phyloP scores from a whole-genome alignment of 495 filamentous ascomycete species.

The Apiosordaria backusii region DNA sequence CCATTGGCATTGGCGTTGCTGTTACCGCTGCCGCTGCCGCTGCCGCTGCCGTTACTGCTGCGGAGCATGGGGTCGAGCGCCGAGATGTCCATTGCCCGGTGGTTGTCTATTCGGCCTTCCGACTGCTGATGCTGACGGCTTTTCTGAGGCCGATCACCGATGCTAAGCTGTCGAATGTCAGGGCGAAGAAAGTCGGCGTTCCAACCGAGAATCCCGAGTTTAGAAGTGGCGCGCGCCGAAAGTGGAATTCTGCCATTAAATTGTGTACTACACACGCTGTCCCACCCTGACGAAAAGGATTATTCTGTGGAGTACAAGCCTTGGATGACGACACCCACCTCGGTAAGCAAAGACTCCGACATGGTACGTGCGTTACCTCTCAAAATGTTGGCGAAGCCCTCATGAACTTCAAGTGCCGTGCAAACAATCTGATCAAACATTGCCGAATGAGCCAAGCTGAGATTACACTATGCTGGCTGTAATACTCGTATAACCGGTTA shows the following conservation, averaged over 20 bases:
- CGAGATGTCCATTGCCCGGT: constrained; percentile 5
- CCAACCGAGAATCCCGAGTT: background rate
- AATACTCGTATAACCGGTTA: too few relatives aligned
- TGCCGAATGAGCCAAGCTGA: background rate
- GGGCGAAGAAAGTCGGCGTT: constrained; percentile 9
- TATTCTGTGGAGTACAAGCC: constrained; percentile 16
- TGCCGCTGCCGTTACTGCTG: constrained; percentile 5
- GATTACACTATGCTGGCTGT: background rate
- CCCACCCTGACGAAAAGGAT: background rate
- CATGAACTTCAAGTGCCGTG: too few relatives aligned
- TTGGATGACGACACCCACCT: background rate
- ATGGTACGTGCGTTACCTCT: background rate
- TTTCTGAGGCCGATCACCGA: constrained; percentile 25
- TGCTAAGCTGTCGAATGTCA: constrained; percentile 11
- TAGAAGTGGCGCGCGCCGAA: background rate
- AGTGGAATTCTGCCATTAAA: background rate
- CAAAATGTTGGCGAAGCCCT: background rate
- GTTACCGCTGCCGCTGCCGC: constrained; percentile 1
- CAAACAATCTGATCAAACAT: too few relatives aligned
- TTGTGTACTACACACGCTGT: background rate
- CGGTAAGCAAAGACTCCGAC: background rate
- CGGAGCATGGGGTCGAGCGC: constrained; percentile 15
- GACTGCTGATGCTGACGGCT: constrained; percentile 20
- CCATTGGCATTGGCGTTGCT: background rate
- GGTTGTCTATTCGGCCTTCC: constrained; percentile 10